phyloP scores from a whole-genome alignment of 2,329 filamentous ascomycete species.

The Calonectria naviculata region DNA sequence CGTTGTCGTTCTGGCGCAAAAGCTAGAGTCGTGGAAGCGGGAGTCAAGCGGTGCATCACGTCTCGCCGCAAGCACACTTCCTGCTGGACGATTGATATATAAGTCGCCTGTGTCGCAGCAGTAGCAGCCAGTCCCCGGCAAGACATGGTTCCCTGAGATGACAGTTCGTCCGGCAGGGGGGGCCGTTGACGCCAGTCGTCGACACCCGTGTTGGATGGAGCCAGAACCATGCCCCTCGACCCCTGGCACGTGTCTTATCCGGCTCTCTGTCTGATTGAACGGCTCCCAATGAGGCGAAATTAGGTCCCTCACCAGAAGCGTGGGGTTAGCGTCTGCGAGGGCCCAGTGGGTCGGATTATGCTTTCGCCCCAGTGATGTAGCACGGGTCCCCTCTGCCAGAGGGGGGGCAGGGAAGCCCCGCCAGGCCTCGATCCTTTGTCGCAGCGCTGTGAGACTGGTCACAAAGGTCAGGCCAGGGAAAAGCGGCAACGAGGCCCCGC shows the following conservation, averaged over 20 bases:
- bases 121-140: not conserved
- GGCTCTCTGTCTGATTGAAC: slow-evolving; percentile 2
- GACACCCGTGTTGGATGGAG: slow-evolving; percentile 3
- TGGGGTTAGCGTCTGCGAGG: not conserved
- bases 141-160: slow-evolving; percentile 2
- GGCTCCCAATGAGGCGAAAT: slow-evolving; percentile 1
- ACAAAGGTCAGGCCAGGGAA: not conserved
- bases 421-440: not conserved
- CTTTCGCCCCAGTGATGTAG: slow-evolving; percentile 8
- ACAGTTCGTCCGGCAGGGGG: slow-evolving; percentile 2
- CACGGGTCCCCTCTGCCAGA: not conserved
- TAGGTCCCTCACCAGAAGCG: not conserved
- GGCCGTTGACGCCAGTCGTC: not conserved
- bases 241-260: slow-evolving; percentile 4
- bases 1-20: not conserved
- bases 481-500: not conserved
- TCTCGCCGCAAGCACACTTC: not conserved
- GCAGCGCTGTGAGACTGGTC: not conserved
- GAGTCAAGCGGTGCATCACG: not conserved
- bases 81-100: slow-evolving; percentile 3
- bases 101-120: not conserved
- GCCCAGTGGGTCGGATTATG: not conserved
- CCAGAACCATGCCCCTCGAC: not conserved
- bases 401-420: slow-evolving; percentile 1
- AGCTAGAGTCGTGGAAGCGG: not conserved